These are phyloP conservation scores for Kazachstania bromeliacearum DNA, from an alignment of 805 yeast genomes.

Conservation along the genomic window DNA sequence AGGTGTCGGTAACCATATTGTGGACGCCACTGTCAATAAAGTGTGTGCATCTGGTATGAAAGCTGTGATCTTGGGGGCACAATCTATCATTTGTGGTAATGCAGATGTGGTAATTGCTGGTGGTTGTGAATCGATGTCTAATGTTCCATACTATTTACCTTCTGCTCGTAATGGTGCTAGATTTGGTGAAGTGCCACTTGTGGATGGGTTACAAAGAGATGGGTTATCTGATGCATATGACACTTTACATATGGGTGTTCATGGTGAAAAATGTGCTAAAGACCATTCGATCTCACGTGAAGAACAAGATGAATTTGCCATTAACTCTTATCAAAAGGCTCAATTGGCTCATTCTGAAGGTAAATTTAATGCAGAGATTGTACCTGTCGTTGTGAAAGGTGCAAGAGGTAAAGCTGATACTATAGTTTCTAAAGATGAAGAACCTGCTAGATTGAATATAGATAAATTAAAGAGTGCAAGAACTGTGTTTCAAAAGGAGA, in stretches of 20 bases:
- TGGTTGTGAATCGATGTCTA: conserved; percentile 97
- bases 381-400: conserved; percentile 85
- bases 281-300: conserved; percentile 74
- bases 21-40: conserved; percentile 88
- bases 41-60: conserved; percentile 97
- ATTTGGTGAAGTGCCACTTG: conserved; percentile 69
- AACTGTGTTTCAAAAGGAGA: conserved; percentile 88
- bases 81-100: conserved; percentile 74
- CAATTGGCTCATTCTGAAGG: conserved; percentile 70
- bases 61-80: conserved; percentile 84
- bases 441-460: conserved; percentile 67
- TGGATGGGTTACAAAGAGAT: conserved; percentile 88
- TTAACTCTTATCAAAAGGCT: conserved; percentile 78
- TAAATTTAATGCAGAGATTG: conserved; percentile 73
- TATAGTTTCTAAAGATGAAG: conserved; percentile 72
- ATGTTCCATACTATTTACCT: conserved; percentile 87
- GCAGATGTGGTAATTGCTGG: conserved; percentile 94
- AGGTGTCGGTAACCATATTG: conserved; percentile 70
- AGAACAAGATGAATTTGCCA: conserved; percentile 83
- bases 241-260: conserved; percentile 86
- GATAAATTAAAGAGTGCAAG: conserved; percentile 71
- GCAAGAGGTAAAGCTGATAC: conserved; percentile 82
- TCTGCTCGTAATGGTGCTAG: conserved; percentile 80
- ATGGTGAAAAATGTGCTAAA: conserved; percentile 92
- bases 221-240: conserved; percentile 91